A percentile compares a stretch with the other conserved stretches of the same genome.
Evolutionary conservation across 129 eudicot genomes (phyloP).

Genomic region (Tanacetum coccineum): DNA sequence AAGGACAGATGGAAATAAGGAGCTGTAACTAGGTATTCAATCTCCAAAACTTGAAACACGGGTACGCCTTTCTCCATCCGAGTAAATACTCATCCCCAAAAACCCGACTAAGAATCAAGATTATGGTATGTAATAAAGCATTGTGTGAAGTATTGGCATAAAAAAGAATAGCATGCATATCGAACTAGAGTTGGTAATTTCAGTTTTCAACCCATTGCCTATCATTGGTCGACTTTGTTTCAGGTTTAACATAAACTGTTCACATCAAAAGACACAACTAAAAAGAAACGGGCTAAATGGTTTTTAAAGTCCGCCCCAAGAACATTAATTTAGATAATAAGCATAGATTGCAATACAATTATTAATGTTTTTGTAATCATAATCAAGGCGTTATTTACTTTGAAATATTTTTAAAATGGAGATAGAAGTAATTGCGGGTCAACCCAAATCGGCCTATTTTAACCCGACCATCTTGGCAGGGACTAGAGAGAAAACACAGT

Average conservation of each 20-base stretch:
- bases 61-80: conserved; percentile 91
- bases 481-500: not conserved
- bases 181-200: too few species aligned
- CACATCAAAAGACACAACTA: not conserved
- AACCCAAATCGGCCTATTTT: too few species aligned
- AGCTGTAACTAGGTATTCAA: conserved; percentile 93
- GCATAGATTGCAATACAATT: not conserved
- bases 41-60: conserved; percentile 97
- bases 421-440: too few species aligned
- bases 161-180: too few species aligned
- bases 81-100: conserved; percentile 97
- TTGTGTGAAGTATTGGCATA: too few species aligned
- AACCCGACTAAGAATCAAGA: conserved; percentile 60
- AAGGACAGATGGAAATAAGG: conserved; percentile 96
- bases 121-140: too few species aligned
- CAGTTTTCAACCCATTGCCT: not conserved
- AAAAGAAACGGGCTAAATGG: not conserved
- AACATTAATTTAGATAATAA: not conserved
- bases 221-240: not conserved
- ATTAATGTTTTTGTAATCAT: not conserved
- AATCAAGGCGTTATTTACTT: not conserved
- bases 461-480: not conserved
- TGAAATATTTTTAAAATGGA: not conserved
- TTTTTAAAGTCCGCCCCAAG: not conserved
- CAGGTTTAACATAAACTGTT: not conserved